Percentiles rank a stretch among this genome's conserved stretches.
Conservation (phyloP, 768 basidiomycete genomes). For the Suillus subluteus region DNA sequence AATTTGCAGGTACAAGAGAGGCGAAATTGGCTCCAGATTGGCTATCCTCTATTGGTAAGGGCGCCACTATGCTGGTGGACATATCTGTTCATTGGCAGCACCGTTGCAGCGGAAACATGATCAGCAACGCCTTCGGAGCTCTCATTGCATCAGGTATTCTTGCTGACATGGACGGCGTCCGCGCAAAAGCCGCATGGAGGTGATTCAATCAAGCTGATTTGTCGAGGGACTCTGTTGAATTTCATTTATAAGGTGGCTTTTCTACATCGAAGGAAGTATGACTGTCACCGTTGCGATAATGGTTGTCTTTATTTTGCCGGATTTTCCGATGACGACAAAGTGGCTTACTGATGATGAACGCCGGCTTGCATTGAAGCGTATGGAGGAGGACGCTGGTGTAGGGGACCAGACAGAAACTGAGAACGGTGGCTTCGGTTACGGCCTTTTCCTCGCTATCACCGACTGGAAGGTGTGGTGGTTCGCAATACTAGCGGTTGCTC, state of each 20-base stretch:
- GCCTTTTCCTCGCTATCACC: slow-evolving; percentile 59
- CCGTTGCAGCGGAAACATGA: slow-evolving; percentile 42
- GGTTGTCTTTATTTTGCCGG: slow-evolving; percentile 50
- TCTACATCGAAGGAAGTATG: slow-evolving; percentile 49
- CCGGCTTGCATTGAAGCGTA: slow-evolving; percentile 55
- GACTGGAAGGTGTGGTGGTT: slow-evolving; percentile 89
- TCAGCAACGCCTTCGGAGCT: slow-evolving; percentile 60
- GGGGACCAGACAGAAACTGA: slow-evolving; percentile 55
- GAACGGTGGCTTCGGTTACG: slow-evolving; percentile 40
- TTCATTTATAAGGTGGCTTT: slow-evolving; percentile 45
- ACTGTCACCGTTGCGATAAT: slow-evolving; percentile 49
- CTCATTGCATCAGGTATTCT: slow-evolving; percentile 53
- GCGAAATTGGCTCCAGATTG: slow-evolving; percentile 47
- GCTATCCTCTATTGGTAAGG: slow-evolving; percentile 46
- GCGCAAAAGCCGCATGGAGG: slow-evolving; percentile 56
- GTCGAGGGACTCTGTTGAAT: slow-evolving; percentile 8
- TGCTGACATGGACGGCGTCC: slow-evolving; percentile 48
- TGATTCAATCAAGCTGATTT: slow-evolving; percentile 3
- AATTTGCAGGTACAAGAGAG: slow-evolving; percentile 43
- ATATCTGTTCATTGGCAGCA: too few relatives aligned
- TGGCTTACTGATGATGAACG: slow-evolving; percentile 43
- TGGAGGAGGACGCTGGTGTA: slow-evolving; percentile 67
- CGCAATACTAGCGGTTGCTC: slow-evolving; percentile 45
- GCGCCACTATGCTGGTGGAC: background rate
- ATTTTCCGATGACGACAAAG: slow-evolving; percentile 43